Evolutionary conservation across 2,329 filamentous ascomycete species (phyloP).

Genomic region (Pseudogymnoascus sp.): DNA sequence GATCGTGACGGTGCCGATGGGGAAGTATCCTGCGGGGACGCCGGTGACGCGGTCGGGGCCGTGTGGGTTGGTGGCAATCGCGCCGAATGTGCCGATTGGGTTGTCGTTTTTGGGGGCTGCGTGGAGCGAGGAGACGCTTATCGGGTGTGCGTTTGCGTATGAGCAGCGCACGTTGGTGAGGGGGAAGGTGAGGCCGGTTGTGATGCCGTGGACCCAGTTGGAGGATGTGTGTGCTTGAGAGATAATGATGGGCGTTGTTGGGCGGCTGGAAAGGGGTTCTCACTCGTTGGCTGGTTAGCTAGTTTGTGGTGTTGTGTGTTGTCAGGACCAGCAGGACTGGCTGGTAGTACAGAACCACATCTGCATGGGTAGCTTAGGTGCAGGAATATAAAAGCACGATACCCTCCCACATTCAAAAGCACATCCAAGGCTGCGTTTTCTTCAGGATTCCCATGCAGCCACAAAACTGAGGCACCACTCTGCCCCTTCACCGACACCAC

Average conservation of each 20-base stretch:
- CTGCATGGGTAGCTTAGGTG: background rate
- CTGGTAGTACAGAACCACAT: background rate
- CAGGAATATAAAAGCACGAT: background rate
- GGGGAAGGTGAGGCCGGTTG: constrained; percentile 39
- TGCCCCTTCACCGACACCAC: background rate
- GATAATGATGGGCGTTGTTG: background rate
- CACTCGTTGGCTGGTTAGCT: background rate
- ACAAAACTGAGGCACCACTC: background rate
- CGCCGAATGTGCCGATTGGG: constrained; percentile 36
- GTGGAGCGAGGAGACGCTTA: constrained; percentile 55
- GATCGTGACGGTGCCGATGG: constrained; percentile 56
- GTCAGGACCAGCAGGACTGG: background rate
- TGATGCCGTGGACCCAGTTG: constrained; percentile 42
- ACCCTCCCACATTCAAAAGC: background rate
- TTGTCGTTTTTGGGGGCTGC: constrained; percentile 54
- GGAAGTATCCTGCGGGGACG: constrained; percentile 44
- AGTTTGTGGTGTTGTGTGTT: background rate
- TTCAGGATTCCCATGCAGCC: background rate
- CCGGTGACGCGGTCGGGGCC: constrained; percentile 14
- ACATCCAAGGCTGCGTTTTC: background rate
- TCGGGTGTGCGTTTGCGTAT: constrained; percentile 61
- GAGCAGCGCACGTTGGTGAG: constrained; percentile 43
- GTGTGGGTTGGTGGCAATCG: constrained; percentile 13
- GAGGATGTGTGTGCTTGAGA: constrained; percentile 28
- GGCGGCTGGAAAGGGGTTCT: background rate